phyloP scores from a whole-genome alignment of 225 moss, liverwort and hornwort genomes.

The Straminergon stramineum region DNA sequence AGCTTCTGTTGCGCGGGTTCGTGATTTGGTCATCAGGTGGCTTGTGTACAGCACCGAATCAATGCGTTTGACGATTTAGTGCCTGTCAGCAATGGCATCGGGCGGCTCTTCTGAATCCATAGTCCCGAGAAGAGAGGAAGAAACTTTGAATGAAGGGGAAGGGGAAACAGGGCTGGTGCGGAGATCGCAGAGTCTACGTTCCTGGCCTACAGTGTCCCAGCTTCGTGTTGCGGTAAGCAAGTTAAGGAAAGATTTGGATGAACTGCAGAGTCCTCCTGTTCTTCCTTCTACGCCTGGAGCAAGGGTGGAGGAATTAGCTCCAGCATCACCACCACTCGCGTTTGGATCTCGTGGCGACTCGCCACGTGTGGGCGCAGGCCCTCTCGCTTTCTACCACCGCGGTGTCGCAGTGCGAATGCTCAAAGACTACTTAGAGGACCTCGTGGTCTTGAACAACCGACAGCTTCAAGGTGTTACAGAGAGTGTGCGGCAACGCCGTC shows the following conservation, averaged over 20 bases:
- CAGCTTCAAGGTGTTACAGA: background rate
- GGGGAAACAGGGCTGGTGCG: background rate
- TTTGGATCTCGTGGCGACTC: background rate
- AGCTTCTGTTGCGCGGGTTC: background rate
- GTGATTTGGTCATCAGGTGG: background rate
- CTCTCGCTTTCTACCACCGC: slow-evolving; percentile 21
- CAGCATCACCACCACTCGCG: background rate
- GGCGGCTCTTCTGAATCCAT: background rate
- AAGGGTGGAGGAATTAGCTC: background rate
- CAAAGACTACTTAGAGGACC: slow-evolving; percentile 24
- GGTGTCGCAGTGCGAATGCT: slow-evolving; percentile 44
- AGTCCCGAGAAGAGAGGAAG: background rate
- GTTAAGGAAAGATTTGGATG: slow-evolving; percentile 19
- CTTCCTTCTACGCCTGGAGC: background rate
- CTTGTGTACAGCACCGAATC: background rate
- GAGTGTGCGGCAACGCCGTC: background rate
- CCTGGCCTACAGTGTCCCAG: background rate
- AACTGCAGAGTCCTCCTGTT: slow-evolving; percentile 10
- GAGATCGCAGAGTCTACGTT: background rate
- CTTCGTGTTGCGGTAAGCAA: slow-evolving; percentile 17
- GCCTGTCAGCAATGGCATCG: background rate
- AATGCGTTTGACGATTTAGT: background rate
- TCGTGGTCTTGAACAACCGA: slow-evolving; percentile 1
- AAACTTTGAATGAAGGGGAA: background rate
- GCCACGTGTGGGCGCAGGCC: background rate